Evolutionary conservation across 176 grass and related monocot genomes (phyloP), one percentile per base, ranked within the genome.

Genomic region (Raddia guianensis): DNA sequence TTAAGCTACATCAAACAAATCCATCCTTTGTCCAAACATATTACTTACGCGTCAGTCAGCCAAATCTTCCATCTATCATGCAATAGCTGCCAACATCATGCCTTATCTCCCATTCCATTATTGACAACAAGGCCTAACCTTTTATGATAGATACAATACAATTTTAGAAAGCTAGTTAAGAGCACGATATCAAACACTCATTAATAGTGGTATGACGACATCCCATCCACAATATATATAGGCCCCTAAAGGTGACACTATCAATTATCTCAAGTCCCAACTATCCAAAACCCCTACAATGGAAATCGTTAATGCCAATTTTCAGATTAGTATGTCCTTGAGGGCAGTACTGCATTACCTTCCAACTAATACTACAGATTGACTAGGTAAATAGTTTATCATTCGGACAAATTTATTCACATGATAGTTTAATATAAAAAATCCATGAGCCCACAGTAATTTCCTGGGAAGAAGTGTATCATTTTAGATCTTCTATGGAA

Each of bases 31-130:
- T 44, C 74, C 45, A 70, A 70, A 62, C 12, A 78, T 51, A 13
- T 85, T 37, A 64, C 46, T 43, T 73, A 44, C 6, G 32, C 68
- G 73, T 27, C 43, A 65, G 7, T 79, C 51, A 79, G 15, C 52
- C 35, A 82, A n/a, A 6, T 74, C 34, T 52, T 12, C 19, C 33
- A 63, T 87, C 80, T 87, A 34, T 61, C 5, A 62, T 63, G 34
- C 66, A 45, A 11, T 61, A 46, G 8, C 48, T 14, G 21, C 15
- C 12, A 42, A 47, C 19, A 11, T 18, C 64, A 57, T 14, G 1
- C 15, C 46, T 51, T 45, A 68, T 56, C 35, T 16, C 46, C 20
- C 40, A 45, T 16, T 46, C 58, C 12, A 43, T 68, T 66, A 5
- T 64, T 55, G 71, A 78, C 1, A 42, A 61, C 35, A 44, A 33